A percentile compares a stretch with the other conserved stretches of the same genome.
Conservation (phyloP, 768 basidiomycete species). For the Lentinula detonsa region DNA sequence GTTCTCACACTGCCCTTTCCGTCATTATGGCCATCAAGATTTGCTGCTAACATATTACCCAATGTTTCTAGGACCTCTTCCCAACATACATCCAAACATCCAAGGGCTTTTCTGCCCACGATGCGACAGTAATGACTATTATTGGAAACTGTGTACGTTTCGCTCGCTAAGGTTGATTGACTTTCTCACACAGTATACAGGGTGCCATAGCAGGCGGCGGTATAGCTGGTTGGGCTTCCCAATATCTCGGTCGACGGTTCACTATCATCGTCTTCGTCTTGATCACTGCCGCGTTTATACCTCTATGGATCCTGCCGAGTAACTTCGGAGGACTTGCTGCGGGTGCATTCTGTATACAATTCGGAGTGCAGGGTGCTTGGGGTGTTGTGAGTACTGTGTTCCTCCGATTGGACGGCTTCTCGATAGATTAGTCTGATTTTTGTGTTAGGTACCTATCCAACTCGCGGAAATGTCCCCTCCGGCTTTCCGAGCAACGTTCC, state of each 20-base stretch:
- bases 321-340: constrained; percentile 66
- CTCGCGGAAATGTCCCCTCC: constrained; percentile 82
- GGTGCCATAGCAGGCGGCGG: constrained; percentile 51
- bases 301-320: constrained; percentile 78
- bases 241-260: constrained; percentile 75
- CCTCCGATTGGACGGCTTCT: background rate
- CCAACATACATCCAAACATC: constrained; percentile 65
- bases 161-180: background rate
- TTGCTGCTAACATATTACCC: too few relatives aligned
- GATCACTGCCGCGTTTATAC: constrained; percentile 57
- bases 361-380: constrained; percentile 90
- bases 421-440: too few relatives aligned
- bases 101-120: constrained; percentile 52
- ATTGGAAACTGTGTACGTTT: constrained; percentile 60
- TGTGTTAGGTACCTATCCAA: constrained; percentile 57
- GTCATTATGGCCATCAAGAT: background rate
- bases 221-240: constrained; percentile 66
- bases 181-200: background rate
- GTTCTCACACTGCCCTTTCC: background rate
- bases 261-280: constrained; percentile 64
- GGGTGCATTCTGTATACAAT: constrained; percentile 83
- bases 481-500: constrained; percentile 85
- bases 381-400: constrained; percentile 59
- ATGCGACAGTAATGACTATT: constrained; percentile 72
- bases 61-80: constrained; percentile 52